Base-by-base conservation (phyloP, 2,329 filamentous ascomycete species). In the Herpotrichia juniperi region DNA sequence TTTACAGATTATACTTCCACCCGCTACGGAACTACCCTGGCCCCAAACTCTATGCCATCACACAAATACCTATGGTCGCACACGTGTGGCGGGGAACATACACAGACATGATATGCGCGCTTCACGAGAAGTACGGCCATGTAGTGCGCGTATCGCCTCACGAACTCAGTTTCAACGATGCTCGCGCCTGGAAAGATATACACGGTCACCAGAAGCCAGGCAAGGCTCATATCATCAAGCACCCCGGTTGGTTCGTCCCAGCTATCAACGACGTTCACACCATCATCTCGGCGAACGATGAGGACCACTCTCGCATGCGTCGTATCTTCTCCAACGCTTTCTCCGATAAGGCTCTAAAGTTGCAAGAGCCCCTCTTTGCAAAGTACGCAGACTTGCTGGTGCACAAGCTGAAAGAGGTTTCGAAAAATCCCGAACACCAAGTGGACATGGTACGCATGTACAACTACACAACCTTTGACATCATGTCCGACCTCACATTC, bases 1-100 rank as follows among this genome's bases (percentile, higher is more conserved):
- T 76, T 30, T 74, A 77, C 56, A 67, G 66, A 48, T 60, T 75
- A 14, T 77, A 71, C 58, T 73, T 78, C 46, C 72, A 75, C 22
- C 74, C 76, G 2, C 63, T 77, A 0, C 56, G 63, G 24, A 66
- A 66, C 25, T 73, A 66, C 48, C 76, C 76, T 10, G 76, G 76
- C 2, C 75, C 77, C 4, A 69, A 59, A 25, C 47, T 68, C 7
- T 57, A 56, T 46, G 68, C 69, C 25, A 54, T 61, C 9, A 60
- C 66, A 22, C 56, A 62, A 19, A 26, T 71, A 22, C 67, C 4
- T 64, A 67, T 37, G 19, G 40, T 51, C 21, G 48, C 53, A 26
- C 44, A 54, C 4, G 19, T 57, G 1, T 46, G 40, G 1, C 63
- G 68, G 10, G 49, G 46, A 40, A 58, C 44, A 37, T 46, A 51